Conservation (phyloP, 2,329 filamentous ascomycete species). For the Cercospora brassicicola region DNA sequence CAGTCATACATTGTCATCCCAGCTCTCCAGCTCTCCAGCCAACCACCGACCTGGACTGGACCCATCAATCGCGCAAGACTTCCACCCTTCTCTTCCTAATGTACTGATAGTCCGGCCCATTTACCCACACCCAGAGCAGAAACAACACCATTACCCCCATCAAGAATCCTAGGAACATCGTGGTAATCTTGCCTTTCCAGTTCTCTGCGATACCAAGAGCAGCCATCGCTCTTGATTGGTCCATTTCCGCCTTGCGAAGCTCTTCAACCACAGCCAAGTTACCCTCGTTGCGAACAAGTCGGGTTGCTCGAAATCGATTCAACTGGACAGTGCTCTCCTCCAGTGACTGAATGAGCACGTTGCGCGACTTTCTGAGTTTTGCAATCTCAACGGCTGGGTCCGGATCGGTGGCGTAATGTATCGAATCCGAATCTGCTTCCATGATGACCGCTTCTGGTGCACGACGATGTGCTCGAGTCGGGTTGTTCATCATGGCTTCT, state of each 20-base stretch:
- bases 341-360: not conserved
- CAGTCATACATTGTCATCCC: not conserved
- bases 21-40: not conserved
- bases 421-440: not conserved
- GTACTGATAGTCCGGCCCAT: slow-evolving; percentile 10
- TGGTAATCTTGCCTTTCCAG: not conserved
- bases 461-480: not conserved
- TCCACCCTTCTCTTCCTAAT: slow-evolving; percentile 4
- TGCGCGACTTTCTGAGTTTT: slow-evolving; percentile 9
- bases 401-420: not conserved
- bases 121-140: not conserved
- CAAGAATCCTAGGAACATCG: not conserved
- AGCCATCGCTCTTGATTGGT: not conserved
- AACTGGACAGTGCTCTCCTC: slow-evolving; percentile 13
- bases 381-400: not conserved
- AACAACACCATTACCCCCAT: not conserved
- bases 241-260: not conserved
- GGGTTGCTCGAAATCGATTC: slow-evolving; percentile 4
- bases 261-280: not conserved
- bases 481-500: no score
- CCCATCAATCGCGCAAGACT: not conserved
- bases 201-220: not conserved
- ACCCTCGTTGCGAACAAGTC: not conserved
- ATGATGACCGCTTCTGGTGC: not conserved
- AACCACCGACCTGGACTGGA: not conserved